Evolutionary conservation across 108 stramenopile species (phyloP).

Genomic region (Pseudonitzschia delicatissima): DNA sequence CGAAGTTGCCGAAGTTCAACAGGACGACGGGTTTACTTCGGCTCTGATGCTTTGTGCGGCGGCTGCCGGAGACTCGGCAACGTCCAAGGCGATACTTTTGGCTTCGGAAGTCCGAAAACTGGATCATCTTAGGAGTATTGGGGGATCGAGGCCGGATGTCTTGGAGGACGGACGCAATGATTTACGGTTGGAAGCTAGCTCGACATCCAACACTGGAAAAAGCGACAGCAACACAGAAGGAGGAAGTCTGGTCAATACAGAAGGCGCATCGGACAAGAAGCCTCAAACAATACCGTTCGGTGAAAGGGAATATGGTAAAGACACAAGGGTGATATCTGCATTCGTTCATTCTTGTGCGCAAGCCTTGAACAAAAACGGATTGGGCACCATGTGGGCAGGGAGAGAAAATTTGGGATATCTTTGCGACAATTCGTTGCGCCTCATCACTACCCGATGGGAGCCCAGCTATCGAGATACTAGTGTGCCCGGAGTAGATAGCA

Average conservation of each 20-base stretch:
- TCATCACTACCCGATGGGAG: slow-evolving; percentile 51
- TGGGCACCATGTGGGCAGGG: slow-evolving; percentile 85
- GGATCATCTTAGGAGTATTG: slow-evolving; percentile 76
- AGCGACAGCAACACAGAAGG: background rate
- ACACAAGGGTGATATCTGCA: slow-evolving; percentile 62
- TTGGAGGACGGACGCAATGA: slow-evolving; percentile 32
- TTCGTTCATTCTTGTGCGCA: slow-evolving; percentile 66
- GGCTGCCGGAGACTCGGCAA: slow-evolving; percentile 78
- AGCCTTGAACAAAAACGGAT: slow-evolving; percentile 60
- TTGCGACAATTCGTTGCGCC: slow-evolving; percentile 66
- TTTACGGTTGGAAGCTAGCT: slow-evolving; percentile 17
- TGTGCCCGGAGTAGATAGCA: slow-evolving; percentile 57
- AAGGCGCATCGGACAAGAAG: background rate
- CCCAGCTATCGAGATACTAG: slow-evolving; percentile 59
- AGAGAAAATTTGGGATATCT: slow-evolving; percentile 72
- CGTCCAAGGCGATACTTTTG: slow-evolving; percentile 77
- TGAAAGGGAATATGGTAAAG: slow-evolving; percentile 73
- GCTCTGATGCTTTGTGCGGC: slow-evolving; percentile 82
- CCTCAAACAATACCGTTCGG: slow-evolving; percentile 26
- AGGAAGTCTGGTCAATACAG: background rate
- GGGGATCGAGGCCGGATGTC: slow-evolving; percentile 37
- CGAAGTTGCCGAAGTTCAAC: slow-evolving; percentile 74
- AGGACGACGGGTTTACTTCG: slow-evolving; percentile 78
- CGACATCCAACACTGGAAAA: background rate
- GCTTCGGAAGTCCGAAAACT: slow-evolving; percentile 69